These are phyloP conservation scores for Echeveria elegans DNA, from an alignment of 164 flowering plant genomes.

Conservation along the genomic window DNA sequence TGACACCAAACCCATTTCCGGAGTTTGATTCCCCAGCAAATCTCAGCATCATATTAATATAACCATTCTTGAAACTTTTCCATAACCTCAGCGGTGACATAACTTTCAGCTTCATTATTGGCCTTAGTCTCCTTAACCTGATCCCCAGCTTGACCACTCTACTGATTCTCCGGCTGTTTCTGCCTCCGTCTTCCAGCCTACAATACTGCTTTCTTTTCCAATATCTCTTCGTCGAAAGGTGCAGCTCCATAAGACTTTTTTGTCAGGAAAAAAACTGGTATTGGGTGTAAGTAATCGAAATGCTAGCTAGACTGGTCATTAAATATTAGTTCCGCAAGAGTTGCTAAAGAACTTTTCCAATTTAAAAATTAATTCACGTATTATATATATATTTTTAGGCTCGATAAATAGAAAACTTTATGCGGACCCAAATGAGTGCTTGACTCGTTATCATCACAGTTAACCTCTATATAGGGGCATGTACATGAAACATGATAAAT, in stretches of 20 bases:
- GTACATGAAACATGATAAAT: too few species aligned
- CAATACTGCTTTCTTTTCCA: neutral
- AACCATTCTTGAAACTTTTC: slow-evolving; percentile 28
- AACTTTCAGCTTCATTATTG: slow-evolving; percentile 7
- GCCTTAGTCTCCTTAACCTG: neutral
- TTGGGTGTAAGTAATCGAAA: neutral
- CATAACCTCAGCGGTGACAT: slow-evolving; percentile 27
- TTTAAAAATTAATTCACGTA: too few species aligned
- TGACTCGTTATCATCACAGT: too few species aligned
- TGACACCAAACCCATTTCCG: slow-evolving; percentile 18
- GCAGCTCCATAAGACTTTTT: neutral
- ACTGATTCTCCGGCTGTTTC: neutral
- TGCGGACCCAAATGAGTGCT: too few species aligned
- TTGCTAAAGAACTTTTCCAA: too few species aligned
- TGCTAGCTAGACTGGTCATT: neutral
- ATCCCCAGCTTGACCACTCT: neutral
- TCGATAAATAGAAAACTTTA: too few species aligned
- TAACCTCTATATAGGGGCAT: too few species aligned
- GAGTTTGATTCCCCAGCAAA: slow-evolving; percentile 21
- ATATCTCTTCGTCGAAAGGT: neutral
- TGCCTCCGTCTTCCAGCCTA: neutral
- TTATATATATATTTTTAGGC: too few species aligned
- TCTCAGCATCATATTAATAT: slow-evolving; percentile 31
- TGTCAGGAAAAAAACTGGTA: neutral
- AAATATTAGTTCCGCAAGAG: neutral